phyloP scores from a whole-genome alignment of 192 early-diverging fungal genomes.

The Coemansia sp. region DNA sequence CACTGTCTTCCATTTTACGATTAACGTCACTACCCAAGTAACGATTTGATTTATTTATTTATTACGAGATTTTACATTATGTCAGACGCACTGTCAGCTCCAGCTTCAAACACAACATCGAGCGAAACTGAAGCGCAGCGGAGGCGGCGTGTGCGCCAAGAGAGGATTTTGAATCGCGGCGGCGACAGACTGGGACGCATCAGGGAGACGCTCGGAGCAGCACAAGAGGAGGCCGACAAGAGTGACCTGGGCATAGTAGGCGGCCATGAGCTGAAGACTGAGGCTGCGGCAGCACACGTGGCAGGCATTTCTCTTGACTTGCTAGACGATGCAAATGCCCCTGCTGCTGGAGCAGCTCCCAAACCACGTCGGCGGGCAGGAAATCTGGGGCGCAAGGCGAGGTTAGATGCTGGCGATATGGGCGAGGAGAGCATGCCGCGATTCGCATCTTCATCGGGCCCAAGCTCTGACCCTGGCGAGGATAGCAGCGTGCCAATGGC shows the following conservation, averaged over 20 bases:
- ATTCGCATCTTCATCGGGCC: neutral
- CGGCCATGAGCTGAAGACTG: conserved; percentile 41
- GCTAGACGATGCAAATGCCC: conserved; percentile 6
- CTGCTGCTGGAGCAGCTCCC: neutral
- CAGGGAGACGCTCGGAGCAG: conserved; percentile 38
- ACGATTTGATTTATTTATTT: conserved; percentile 3
- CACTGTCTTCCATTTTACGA: neutral
- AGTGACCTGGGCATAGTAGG: conserved; percentile 37
- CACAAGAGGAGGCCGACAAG: conserved; percentile 30
- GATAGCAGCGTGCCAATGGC: neutral
- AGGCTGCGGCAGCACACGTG: conserved; percentile 9
- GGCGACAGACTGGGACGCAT: conserved; percentile 48
- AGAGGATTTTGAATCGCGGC: conserved; percentile 53
- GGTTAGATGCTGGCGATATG: conserved; percentile 17
- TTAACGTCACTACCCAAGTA: neutral
- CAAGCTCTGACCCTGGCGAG: neutral
- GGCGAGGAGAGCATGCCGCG: neutral
- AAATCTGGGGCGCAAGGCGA: conserved; percentile 51
- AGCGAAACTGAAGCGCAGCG: conserved; percentile 40
- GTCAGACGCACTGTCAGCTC: conserved; percentile 9
- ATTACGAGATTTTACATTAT: conserved; percentile 7
- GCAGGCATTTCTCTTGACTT: conserved; percentile 26
- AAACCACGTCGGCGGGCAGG: conserved; percentile 39
- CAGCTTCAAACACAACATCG: neutral
- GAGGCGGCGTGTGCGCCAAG: conserved; percentile 45